A percentile compares a stretch with the other conserved stretches of the same genome.
Conservation (phyloP, 345 rosid genomes). For the Pistacia vera region DNA sequence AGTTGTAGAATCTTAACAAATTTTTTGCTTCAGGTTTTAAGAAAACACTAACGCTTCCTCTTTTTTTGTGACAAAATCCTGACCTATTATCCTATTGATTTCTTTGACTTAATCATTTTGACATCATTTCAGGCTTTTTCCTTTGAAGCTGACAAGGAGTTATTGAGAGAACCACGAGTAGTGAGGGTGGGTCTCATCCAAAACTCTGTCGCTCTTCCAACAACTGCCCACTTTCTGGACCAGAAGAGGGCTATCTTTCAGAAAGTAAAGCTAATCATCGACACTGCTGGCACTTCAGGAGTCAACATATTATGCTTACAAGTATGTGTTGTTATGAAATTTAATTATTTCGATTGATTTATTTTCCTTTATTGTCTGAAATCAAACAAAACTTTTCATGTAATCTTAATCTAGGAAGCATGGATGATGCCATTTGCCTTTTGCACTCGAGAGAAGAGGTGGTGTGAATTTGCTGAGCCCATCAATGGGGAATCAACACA, state of each 20-base stretch:
- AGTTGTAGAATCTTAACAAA: background rate
- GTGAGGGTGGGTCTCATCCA: conserved; percentile 95
- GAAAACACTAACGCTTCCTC: background rate
- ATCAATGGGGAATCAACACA: conserved; percentile 77
- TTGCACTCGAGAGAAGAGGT: conserved; percentile 92
- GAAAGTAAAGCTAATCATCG: conserved; percentile 75
- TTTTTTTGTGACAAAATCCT: background rate
- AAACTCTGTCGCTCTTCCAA: conserved; percentile 82
- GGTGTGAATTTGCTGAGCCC: conserved; percentile 98
- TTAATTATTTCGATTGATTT: background rate
- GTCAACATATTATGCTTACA: conserved; percentile 93
- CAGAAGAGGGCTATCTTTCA: conserved; percentile 68
- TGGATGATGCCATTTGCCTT: conserved; percentile 99
- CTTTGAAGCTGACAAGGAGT: conserved; percentile 76
- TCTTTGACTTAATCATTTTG: conserved; percentile 2
- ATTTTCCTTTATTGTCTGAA: background rate
- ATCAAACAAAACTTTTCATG: background rate
- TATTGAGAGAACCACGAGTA: conserved; percentile 65
- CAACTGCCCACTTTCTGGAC: conserved; percentile 65
- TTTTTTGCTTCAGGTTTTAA: background rate
- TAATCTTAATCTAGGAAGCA: conserved; percentile 62
- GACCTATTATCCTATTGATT: conserved; percentile 3
- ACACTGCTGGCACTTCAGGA: conserved; percentile 85
- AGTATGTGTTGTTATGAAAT: conserved; percentile 29
- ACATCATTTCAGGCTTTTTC: conserved; percentile 55